Percentiles rank a stretch among this genome's conserved stretches.
Evolutionary conservation across 352 stramenopile genomes (phyloP).

Genomic region (Globisporangium orthogonon): DNA sequence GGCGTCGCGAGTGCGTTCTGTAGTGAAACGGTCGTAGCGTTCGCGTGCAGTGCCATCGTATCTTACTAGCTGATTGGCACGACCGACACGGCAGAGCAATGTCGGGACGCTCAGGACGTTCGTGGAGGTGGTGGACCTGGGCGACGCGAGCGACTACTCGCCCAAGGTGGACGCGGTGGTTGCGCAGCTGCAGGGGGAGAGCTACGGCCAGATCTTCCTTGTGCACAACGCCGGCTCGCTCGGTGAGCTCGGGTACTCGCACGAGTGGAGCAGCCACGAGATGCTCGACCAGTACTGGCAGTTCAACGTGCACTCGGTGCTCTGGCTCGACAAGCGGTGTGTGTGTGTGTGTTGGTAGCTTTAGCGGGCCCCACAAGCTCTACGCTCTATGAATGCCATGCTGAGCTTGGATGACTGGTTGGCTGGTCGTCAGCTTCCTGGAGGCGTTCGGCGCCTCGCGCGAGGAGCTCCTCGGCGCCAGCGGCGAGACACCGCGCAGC

Average conservation of each 20-base stretch:
- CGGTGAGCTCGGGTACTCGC: conserved; percentile 48
- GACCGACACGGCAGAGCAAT: conserved; percentile 4
- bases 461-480: conserved; percentile 19
- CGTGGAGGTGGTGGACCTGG: conserved; percentile 38
- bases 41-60: neutral
- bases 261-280: conserved; percentile 38
- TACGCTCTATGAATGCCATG: too few species aligned
- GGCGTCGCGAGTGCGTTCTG: conserved; percentile 10
- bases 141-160: conserved; percentile 33
- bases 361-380: neutral
- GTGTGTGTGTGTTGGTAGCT: neutral
- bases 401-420: neutral
- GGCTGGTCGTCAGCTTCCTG: conserved; percentile 29
- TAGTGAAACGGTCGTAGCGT: too few species aligned
- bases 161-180: conserved; percentile 43
- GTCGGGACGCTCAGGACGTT: conserved; percentile 24
- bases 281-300: conserved; percentile 57
- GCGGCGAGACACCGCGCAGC: conserved; percentile 1
- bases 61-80: neutral
- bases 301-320: conserved; percentile 80
- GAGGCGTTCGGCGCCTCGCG: conserved; percentile 46
- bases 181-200: conserved; percentile 17
- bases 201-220: conserved; percentile 44
- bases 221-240: conserved; percentile 86
- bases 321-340: conserved; percentile 76